These are phyloP conservation scores for Saccharomycopsis sp. DNA, from an alignment of 805 yeast species.

Conservation along the genomic window DNA sequence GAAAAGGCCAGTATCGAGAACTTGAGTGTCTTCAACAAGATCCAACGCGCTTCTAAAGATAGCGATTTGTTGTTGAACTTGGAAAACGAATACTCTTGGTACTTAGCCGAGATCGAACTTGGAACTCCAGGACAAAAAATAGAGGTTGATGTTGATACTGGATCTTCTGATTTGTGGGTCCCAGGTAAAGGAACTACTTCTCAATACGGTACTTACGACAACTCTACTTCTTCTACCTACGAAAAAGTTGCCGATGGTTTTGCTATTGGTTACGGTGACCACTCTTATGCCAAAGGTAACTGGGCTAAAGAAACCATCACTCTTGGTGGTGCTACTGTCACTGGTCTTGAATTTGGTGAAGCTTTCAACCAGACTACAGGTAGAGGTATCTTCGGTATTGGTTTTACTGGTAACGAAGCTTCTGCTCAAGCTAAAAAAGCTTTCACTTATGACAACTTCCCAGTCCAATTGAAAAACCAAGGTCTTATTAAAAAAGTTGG, in stretches of 20 bases:
- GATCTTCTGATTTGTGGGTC: conserved; percentile 46
- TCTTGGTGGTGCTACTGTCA: conserved; percentile 5
- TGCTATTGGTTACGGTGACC: conserved; percentile 14
- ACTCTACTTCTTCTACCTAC: conserved; percentile 22
- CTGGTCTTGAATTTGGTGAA: conserved; percentile 6
- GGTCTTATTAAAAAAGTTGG: not conserved
- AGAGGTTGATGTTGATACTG: conserved; percentile 41
- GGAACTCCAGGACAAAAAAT: conserved; percentile 40
- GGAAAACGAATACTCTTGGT: conserved; percentile 37
- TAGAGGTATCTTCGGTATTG: conserved; percentile 17
- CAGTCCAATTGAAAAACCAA: conserved; percentile 8
- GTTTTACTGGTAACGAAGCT: conserved; percentile 11
- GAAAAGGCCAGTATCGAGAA: not conserved
- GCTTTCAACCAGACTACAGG: conserved; percentile 15
- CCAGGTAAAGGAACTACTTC: conserved; percentile 25
- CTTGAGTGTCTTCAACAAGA: not conserved
- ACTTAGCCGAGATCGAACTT: conserved; percentile 36
- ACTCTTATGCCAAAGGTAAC: conserved; percentile 10
- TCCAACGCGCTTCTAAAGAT: not conserved
- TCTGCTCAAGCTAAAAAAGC: not conserved
- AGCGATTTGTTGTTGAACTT: conserved; percentile 21
- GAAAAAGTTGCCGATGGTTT: conserved; percentile 26
- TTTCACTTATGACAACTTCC: conserved; percentile 14
- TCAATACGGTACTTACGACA: conserved; percentile 28
- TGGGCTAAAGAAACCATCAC: conserved; percentile 3